Base-by-base conservation (phyloP, 2,329 filamentous ascomycete species). In the Stemphylium vesicarium region DNA sequence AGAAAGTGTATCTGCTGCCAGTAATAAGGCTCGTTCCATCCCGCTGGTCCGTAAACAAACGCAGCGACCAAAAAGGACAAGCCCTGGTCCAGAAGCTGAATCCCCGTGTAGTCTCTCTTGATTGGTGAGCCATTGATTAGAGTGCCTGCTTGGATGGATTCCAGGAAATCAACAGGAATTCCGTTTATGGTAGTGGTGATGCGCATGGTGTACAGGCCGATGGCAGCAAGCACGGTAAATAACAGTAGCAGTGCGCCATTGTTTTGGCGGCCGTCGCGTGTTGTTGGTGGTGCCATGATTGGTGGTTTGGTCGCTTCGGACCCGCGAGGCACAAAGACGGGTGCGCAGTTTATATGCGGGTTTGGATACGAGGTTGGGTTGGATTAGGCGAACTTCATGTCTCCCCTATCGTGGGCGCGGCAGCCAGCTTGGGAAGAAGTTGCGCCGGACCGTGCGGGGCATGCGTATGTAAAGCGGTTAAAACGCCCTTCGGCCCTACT, bases 1-100 rank as follows among this genome's bases (percentile, higher is more conserved):
- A 65, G 31, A 22, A 65, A 65, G 18, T 65, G 60, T 1, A 65
- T 36, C 9, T 61, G 58, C 32, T 62, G 60, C 62, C 60, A 63
- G 11, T 59, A 63, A 12, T 50, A 61, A 1, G 53, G 13, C 44
- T 65, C 60, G 11, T 59, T 59, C 51, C 49, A 59, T 24, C 41
- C 26, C 8, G 52, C 43, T 15, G 60, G 31, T 12, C 60, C 62
- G 12, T 50, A 31, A 1, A 63, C 1, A 13, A 65, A 65, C 2
- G 60, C 62, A 29, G 56, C 22, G 5, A 62, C 58, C 15, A 63
- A 39, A 16, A 63, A 50, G 16, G 56, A 38, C 4, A 65, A 33
- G 4, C 15, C 38, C 13, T 56, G 36, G 33, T 65, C 62, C 4
- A 65, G 11, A 2, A 16, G 20, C 9, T n/a, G 10, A 4, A 63